Conservation (phyloP, 306 rosid genomes). For the Calophaca sinica region DNA sequence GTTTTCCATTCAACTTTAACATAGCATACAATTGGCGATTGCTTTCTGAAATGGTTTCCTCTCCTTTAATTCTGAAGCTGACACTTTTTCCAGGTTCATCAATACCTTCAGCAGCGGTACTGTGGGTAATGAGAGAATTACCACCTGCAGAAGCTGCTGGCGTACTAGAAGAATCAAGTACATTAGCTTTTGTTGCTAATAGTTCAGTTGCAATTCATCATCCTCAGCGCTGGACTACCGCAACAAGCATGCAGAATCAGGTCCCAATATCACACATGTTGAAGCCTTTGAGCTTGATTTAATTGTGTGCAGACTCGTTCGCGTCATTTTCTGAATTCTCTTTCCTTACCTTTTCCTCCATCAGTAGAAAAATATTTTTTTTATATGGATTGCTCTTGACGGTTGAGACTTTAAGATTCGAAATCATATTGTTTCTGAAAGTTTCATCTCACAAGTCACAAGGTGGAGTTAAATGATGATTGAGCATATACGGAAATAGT, state of each 20-base stretch:
- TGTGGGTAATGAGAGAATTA: slow-evolving; percentile 91
- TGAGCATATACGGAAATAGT: slow-evolving; percentile 9
- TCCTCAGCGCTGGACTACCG: slow-evolving; percentile 77
- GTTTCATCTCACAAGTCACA: slow-evolving; percentile 18
- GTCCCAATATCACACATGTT: slow-evolving; percentile 49
- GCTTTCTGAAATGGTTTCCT: slow-evolving; percentile 34
- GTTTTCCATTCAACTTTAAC: slow-evolving; percentile 31
- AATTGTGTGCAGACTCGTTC: background rate
- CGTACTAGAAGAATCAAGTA: slow-evolving; percentile 62
- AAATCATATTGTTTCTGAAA: slow-evolving; percentile 42
- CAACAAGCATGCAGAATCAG: slow-evolving; percentile 73
- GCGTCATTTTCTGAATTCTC: slow-evolving; percentile 12
- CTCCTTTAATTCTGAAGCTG: slow-evolving; percentile 41
- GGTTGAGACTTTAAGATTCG: slow-evolving; percentile 34
- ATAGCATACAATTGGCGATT: background rate
- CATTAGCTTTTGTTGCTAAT: slow-evolving; percentile 68
- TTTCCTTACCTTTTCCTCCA: slow-evolving; percentile 18
- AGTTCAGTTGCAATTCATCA: slow-evolving; percentile 54
- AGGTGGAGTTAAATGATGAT: slow-evolving; percentile 38
- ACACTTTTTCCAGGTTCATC: slow-evolving; percentile 72
- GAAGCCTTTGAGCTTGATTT: slow-evolving; percentile 32
- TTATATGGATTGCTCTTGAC: slow-evolving; percentile 41
- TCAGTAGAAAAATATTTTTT: slow-evolving; percentile 18
- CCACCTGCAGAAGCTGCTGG: slow-evolving; percentile 61
- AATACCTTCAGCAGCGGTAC: slow-evolving; percentile 75